Base-by-base conservation (phyloP, 140 eudicot species). In the Stevia rebaudiana region DNA sequence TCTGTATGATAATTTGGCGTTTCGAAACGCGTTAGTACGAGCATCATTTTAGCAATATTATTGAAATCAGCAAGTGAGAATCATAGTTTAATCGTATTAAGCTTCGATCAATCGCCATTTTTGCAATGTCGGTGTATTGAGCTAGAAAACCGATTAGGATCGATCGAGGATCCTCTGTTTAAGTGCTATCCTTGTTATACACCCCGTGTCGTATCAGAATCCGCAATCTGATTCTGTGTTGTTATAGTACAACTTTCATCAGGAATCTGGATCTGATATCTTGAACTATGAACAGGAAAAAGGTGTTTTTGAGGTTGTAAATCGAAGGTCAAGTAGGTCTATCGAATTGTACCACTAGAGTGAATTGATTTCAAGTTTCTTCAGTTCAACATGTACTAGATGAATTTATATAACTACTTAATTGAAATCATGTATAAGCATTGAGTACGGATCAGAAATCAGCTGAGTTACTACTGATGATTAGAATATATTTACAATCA, bases 141-240 rank as follows among this genome's bases (percentile, higher is more conserved):
- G 10, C 9, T 8, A 1, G 25, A 40, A 71, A 51, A 57, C 13
- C 24, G 1, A 31, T 37, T 52, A 22, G 39, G 52, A 21, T 65
- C 30, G 25, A 25, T 23, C 28, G 44, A 17, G 33, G 36, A 18
- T 60, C 56, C 42, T 53, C 54, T 53, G 46, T 35, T 42, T 46
- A 8, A 6, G n/a, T 67, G 33, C 33, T 3, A 9, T 37, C 5
- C 21, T 17, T 68, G 40, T 42, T 11, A 42, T 2, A 55, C 65
- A 55, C 65, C 10, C 28, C 11, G 22, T 56, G 57, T 9, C 43
- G 66, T 17, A 39, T 48, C 36, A 50, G 44, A 65, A 40, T 68
- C 73, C 8, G 35, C 25, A 50, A 64, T 65, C 78, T 68, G 67
- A 56, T 46, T 51, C 2, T 13, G 40, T 50, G 71, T 56, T 68